phyloP scores from a whole-genome alignment of 331 rosid species.

The Malus hybrid region DNA sequence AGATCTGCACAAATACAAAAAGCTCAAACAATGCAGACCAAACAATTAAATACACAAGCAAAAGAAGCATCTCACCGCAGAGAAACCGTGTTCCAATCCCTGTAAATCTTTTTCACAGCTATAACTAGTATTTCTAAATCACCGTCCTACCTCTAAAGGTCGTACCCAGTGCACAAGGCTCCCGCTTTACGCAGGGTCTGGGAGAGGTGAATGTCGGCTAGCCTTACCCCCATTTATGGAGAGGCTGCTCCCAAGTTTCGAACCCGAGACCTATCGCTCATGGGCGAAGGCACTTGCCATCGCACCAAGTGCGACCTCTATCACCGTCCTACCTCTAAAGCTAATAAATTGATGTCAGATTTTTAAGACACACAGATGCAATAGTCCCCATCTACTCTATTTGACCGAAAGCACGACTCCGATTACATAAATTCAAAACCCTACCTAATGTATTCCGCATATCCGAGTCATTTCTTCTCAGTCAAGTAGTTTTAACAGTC shows the following conservation, averaged over 20 bases:
- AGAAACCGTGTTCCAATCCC: not conserved
- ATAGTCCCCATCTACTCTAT: not conserved
- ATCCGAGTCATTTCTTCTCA: constrained; percentile 25
- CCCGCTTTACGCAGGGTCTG: too few species aligned
- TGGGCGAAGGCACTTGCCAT: too few species aligned
- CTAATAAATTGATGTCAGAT: not conserved
- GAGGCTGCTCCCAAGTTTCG: too few species aligned
- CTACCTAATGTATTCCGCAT: constrained; percentile 13
- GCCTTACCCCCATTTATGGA: too few species aligned
- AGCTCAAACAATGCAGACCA: not conserved
- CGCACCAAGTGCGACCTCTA: too few species aligned
- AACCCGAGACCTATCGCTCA: too few species aligned
- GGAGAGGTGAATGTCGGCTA: too few species aligned
- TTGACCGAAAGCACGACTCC: constrained; percentile 9
- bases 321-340: not conserved
- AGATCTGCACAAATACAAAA: constrained; percentile 8
- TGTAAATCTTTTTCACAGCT: not conserved
- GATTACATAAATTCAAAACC: constrained; percentile 20
- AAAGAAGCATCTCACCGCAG: not conserved
- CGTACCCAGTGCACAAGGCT: too few species aligned
- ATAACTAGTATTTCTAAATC: not conserved
- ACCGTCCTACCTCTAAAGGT: not conserved
- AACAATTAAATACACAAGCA: not conserved
- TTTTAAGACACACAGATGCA: not conserved
- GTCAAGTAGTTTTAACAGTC: constrained; percentile 14